Percentiles rank a stretch among this genome's conserved stretches.
phyloP scores from a whole-genome alignment of 2,329 filamentous ascomycete species.

The Stachybotrys chlorohalonatus region DNA sequence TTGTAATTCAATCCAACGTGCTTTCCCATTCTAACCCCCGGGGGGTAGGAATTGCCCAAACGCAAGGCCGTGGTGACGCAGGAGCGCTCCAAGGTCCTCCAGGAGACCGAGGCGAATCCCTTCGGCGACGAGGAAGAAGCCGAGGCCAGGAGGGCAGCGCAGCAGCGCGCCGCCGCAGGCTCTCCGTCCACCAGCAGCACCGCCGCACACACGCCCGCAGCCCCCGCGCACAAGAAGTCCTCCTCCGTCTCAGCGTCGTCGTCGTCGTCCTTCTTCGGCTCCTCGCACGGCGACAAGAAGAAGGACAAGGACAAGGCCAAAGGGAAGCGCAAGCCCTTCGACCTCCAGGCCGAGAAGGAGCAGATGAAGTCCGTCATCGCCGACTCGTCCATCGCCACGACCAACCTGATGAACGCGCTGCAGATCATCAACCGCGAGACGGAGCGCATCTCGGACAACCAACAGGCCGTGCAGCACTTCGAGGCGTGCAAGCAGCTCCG shows the following conservation, averaged over 20 bases:
- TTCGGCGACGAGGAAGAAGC: conserved; percentile 60
- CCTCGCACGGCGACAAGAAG: conserved; percentile 40
- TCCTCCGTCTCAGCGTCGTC: conserved; percentile 25
- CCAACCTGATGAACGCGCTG: conserved; percentile 77
- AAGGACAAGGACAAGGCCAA: conserved; percentile 38
- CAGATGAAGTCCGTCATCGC: conserved; percentile 84
- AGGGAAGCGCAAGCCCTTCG: conserved; percentile 61
- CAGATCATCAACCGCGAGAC: conserved; percentile 86
- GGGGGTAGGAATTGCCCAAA: conserved; percentile 46
- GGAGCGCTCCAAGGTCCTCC: conserved; percentile 73
- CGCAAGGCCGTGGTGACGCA: conserved; percentile 66
- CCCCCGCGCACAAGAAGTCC: conserved; percentile 24
- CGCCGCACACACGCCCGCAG: conserved; percentile 1
- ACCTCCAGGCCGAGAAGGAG: conserved; percentile 78
- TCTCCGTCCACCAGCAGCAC: conserved; percentile 8
- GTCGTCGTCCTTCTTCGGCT: conserved; percentile 28
- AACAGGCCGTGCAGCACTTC: conserved; percentile 65
- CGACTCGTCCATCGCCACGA: conserved; percentile 81
- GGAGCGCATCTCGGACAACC: conserved; percentile 80
- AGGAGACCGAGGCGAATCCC: conserved; percentile 68
- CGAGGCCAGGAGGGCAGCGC: conserved; percentile 24
- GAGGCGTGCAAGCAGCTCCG: conserved; percentile 80
- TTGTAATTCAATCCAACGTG: background rate
- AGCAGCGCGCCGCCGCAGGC: conserved; percentile 12
- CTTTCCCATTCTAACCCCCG: too few species aligned